A percentile compares a stretch with the other conserved stretches of the same genome.
phyloP scores from a whole-genome alignment of 2,329 filamentous ascomycete species.

The Cladophialophora chaetospira region DNA sequence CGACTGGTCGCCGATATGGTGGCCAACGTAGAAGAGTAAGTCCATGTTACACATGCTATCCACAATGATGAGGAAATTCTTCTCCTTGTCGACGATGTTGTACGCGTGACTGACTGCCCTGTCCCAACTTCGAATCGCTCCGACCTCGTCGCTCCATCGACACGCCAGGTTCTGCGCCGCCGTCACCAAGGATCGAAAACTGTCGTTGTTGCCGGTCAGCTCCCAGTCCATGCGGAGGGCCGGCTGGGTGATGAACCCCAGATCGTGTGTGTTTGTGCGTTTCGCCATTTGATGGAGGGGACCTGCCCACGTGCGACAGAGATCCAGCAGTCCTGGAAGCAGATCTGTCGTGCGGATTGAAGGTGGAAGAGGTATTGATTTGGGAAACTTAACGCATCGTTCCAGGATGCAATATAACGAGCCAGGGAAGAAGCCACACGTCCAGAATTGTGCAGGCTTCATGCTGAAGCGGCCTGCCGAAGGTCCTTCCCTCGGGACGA shows the following conservation, averaged over 20 bases:
- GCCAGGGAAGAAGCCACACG: slow-evolving; percentile 34
- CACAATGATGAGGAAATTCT: slow-evolving; percentile 47
- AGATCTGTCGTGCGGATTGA: neutral
- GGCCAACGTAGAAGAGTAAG: slow-evolving; percentile 42
- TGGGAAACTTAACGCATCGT: slow-evolving; percentile 18
- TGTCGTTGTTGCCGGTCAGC: slow-evolving; percentile 36
- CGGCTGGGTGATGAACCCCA: slow-evolving; percentile 58
- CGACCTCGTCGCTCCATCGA: neutral
- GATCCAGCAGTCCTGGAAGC: neutral
- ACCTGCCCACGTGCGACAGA: neutral
- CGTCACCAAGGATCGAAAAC: neutral
- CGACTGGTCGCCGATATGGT: slow-evolving; percentile 32
- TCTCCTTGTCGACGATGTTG: slow-evolving; percentile 38
- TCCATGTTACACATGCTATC: slow-evolving; percentile 48
- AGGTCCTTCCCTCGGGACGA: neutral
- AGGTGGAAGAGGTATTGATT: neutral
- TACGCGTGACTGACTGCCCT: neutral
- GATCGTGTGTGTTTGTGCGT: slow-evolving; percentile 56
- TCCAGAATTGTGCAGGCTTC: slow-evolving; percentile 32
- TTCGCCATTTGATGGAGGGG: slow-evolving; percentile 41
- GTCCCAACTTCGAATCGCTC: slow-evolving; percentile 1
- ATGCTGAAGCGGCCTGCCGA: slow-evolving; percentile 4
- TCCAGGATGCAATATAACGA: slow-evolving; percentile 27
- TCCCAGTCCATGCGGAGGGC: slow-evolving; percentile 53
- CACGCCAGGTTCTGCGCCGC: neutral